These are phyloP conservation scores for Candida glaebosa DNA, from an alignment of 805 yeast genomes.

Conservation along the genomic window DNA sequence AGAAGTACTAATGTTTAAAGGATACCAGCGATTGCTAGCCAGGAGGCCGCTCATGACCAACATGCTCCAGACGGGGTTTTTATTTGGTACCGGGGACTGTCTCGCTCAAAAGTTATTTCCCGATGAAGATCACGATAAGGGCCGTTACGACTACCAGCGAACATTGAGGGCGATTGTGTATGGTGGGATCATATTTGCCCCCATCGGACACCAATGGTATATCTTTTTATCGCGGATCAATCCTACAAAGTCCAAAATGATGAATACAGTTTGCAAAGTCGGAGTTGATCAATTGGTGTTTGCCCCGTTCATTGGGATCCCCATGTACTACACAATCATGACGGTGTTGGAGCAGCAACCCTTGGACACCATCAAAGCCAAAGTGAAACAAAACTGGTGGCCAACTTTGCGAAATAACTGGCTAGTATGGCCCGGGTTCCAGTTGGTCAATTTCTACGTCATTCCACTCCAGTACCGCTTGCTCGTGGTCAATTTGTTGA, in stretches of 20 bases:
- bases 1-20: too few relatives aligned
- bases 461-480: constrained; percentile 72
- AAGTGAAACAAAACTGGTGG: constrained; percentile 53
- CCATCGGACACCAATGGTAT: constrained; percentile 74
- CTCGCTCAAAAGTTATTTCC: constrained; percentile 59
- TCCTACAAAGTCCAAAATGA: neutral
- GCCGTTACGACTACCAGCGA: constrained; percentile 48
- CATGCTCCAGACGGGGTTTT: constrained; percentile 45
- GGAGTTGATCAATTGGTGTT: constrained; percentile 68
- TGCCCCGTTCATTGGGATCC: constrained; percentile 73
- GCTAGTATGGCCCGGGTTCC: constrained; percentile 90
- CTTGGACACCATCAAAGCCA: constrained; percentile 34
- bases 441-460: constrained; percentile 68
- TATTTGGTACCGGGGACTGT: constrained; percentile 74
- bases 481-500: constrained; percentile 62
- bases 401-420: constrained; percentile 72
- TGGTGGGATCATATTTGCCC: constrained; percentile 74
- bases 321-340: constrained; percentile 67
- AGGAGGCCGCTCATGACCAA: constrained; percentile 45
- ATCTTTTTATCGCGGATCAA: constrained; percentile 43
- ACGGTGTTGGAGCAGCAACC: constrained; percentile 56
- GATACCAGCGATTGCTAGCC: constrained; percentile 20
- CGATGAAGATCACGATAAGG: constrained; percentile 5
- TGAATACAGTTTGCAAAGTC: constrained; percentile 40
- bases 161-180: constrained; percentile 63